A percentile compares a stretch with the other conserved stretches of the same genome.
phyloP scores from a whole-genome alignment of 2,329 filamentous ascomycete species.

The Trichoderma citrinoviride region DNA sequence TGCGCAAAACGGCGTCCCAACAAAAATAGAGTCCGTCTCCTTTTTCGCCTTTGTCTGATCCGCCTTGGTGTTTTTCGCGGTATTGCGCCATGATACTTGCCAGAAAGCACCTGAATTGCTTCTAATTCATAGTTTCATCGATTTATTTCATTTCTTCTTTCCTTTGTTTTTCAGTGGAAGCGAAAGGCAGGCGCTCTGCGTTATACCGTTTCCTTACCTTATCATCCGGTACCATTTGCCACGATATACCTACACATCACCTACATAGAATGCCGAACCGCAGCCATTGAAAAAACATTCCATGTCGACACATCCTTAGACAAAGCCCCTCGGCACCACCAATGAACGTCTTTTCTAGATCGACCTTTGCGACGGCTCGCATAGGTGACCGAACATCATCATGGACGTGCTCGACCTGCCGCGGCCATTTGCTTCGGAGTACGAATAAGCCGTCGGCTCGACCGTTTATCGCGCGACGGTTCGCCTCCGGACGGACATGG shows the following conservation, averaged over 20 bases:
- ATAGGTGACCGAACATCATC: constrained; percentile 35
- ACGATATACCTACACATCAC: background rate
- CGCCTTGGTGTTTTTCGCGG: background rate
- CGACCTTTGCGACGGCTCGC: constrained; percentile 39
- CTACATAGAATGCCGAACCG: constrained; percentile 21
- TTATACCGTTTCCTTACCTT: background rate
- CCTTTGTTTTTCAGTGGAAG: background rate
- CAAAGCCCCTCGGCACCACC: constrained; percentile 24
- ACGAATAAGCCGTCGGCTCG: constrained; percentile 29
- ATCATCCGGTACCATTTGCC: background rate
- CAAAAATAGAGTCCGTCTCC: constrained; percentile 4
- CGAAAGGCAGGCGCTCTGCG: constrained; percentile 16
- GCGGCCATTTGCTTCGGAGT: constrained; percentile 38
- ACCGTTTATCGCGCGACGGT: constrained; percentile 29
- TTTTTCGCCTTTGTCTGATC: background rate
- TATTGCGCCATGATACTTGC: constrained; percentile 10
- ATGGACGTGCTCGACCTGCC: constrained; percentile 49
- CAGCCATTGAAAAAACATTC: background rate
- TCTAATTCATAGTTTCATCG: background rate
- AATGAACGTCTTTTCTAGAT: constrained; percentile 45
- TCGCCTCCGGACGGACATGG: constrained; percentile 32
- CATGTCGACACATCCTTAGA: constrained; percentile 19
- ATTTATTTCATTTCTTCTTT: constrained; percentile 2
- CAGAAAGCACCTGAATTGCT: background rate
- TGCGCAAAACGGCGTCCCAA: constrained; percentile 18